Percentiles rank a stretch among this genome's conserved stretches.
Evolutionary conservation across 1,284 basidiomycete genomes (phyloP).

Genomic region (Ceratobasidium sp.): DNA sequence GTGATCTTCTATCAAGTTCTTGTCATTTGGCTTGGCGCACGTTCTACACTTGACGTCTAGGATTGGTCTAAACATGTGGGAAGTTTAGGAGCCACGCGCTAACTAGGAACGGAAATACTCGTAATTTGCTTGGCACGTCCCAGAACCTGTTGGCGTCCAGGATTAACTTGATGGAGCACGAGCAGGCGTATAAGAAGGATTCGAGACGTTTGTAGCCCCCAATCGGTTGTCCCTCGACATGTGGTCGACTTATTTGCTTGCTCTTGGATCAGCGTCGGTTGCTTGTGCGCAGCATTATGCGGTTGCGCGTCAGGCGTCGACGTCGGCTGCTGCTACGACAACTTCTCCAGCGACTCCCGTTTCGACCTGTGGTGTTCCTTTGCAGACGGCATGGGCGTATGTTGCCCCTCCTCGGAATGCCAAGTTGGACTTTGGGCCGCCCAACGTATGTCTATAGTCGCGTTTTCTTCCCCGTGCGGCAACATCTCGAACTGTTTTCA

Average conservation of each 20-base stretch:
- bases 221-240: background rate
- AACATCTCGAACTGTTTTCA: background rate
- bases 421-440: slow-evolving; percentile 36
- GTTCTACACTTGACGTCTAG: background rate
- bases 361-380: slow-evolving; percentile 18
- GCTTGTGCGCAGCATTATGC: slow-evolving; percentile 31
- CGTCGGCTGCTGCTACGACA: background rate
- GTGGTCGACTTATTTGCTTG: slow-evolving; percentile 30
- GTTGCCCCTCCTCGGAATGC: slow-evolving; percentile 36
- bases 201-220: background rate
- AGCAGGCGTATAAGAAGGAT: background rate
- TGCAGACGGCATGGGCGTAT: slow-evolving; percentile 36
- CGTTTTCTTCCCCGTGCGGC: background rate
- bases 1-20: slow-evolving; percentile 25
- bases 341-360: background rate
- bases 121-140: slow-evolving; percentile 18
- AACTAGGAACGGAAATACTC: background rate
- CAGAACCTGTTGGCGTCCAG: background rate
- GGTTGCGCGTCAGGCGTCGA: slow-evolving; percentile 16
- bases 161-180: background rate
- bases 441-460: background rate
- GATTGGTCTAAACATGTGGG: slow-evolving; percentile 24
- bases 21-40: background rate
- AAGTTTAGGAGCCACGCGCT: slow-evolving; percentile 5
- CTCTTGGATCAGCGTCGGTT: slow-evolving; percentile 23